Percentiles rank a stretch among this genome's conserved stretches.
Evolutionary conservation across 352 stramenopile genomes (phyloP).

Genomic region (Phytophthora tubulina): DNA sequence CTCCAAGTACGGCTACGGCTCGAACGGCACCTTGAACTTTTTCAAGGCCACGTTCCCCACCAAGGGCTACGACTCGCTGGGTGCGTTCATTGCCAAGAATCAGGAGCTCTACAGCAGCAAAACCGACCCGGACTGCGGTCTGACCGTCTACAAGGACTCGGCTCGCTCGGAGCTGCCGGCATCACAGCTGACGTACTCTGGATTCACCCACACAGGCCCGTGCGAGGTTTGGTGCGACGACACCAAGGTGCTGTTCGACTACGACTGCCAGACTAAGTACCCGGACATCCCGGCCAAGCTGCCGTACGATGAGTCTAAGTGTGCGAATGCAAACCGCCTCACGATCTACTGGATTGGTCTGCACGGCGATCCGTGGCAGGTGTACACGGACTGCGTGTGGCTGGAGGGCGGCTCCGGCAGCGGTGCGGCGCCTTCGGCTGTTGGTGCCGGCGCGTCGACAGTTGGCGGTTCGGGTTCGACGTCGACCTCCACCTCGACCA

Average conservation of each 20-base stretch:
- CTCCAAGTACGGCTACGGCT: conserved; percentile 55
- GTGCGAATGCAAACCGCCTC: conserved; percentile 54
- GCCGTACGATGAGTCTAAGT: conserved; percentile 56
- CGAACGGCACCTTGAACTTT: conserved; percentile 47
- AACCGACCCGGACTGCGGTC: conserved; percentile 46
- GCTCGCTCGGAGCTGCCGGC: conserved; percentile 46
- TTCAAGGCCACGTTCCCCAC: conserved; percentile 47
- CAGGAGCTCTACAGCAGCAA: conserved; percentile 52
- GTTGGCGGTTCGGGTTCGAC: conserved; percentile 18
- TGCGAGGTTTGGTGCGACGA: conserved; percentile 75
- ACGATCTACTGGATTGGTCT: conserved; percentile 69
- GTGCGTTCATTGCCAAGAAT: conserved; percentile 54
- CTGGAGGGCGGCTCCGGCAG: conserved; percentile 41
- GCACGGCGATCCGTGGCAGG: conserved; percentile 64
- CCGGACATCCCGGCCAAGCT: conserved; percentile 44
- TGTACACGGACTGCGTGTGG: conserved; percentile 65
- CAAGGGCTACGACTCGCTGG: conserved; percentile 52
- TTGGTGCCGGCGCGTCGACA: conserved; percentile 22
- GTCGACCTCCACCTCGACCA: conserved; percentile 4
- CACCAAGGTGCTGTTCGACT: conserved; percentile 56
- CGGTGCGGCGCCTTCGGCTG: conserved; percentile 29
- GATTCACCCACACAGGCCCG: conserved; percentile 64
- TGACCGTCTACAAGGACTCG: conserved; percentile 52
- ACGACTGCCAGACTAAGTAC: conserved; percentile 62
- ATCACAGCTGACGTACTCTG: conserved; percentile 50